A percentile compares a stretch with the other conserved stretches of the same genome.
phyloP scores from a whole-genome alignment of 2,329 filamentous ascomycete species.

The Aspergillus sergii region DNA sequence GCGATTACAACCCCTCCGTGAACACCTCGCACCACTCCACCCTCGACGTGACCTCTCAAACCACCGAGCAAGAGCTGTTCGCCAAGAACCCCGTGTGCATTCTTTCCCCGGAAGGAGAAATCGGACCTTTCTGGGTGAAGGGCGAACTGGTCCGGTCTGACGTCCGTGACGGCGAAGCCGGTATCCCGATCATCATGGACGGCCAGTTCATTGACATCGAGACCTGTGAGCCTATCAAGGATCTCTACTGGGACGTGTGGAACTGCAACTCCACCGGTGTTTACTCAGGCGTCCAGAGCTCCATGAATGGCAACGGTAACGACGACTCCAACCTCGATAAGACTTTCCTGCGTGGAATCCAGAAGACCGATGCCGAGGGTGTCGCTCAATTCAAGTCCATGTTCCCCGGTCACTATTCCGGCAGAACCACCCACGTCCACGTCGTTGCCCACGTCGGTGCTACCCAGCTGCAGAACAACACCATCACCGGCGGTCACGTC shows the following conservation, averaged over 20 bases:
- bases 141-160: conserved; percentile 43
- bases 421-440: conserved; percentile 37
- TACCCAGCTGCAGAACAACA: conserved; percentile 31
- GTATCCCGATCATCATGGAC: conserved; percentile 43
- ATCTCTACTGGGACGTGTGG: conserved; percentile 40
- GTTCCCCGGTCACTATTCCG: conserved; percentile 50
- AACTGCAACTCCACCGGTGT: conserved; percentile 37
- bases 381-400: conserved; percentile 44
- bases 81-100: conserved; percentile 43
- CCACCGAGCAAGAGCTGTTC: conserved; percentile 28
- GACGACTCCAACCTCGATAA: conserved; percentile 37
- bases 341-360: conserved; percentile 49
- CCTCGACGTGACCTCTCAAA: conserved; percentile 20
- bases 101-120: conserved; percentile 53
- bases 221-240: conserved; percentile 42
- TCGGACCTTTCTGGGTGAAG: conserved; percentile 50
- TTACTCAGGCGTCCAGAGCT: conserved; percentile 30
- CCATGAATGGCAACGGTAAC: conserved; percentile 32
- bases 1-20: conserved; percentile 39
- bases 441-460: conserved; percentile 34
- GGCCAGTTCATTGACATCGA: conserved; percentile 43
- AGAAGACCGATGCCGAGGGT: conserved; percentile 44
- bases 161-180: conserved; percentile 37
- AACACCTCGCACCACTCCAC: conserved; percentile 42
- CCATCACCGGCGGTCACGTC: conserved; percentile 51